A percentile compares a stretch with the other conserved stretches of the same genome.
These are phyloP conservation scores for Tuber indicum DNA, from an alignment of 495 filamentous ascomycete genomes.

Conservation along the genomic window DNA sequence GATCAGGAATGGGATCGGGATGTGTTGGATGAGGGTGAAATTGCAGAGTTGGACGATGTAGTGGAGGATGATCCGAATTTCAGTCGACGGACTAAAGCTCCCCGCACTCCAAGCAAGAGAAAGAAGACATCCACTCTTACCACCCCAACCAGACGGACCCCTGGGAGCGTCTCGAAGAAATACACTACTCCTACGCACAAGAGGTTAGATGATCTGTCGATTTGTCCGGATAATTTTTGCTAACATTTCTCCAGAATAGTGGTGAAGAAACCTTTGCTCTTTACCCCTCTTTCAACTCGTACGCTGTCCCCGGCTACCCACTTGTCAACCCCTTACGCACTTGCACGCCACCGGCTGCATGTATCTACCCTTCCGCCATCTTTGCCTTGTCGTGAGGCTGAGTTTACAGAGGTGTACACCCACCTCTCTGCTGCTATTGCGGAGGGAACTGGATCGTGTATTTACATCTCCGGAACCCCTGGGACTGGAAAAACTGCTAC, in stretches of 20 bases:
- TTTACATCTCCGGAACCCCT: slow-evolving; percentile 98
- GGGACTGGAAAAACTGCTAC: slow-evolving; percentile 99
- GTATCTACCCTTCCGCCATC: slow-evolving; percentile 84
- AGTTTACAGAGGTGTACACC: slow-evolving; percentile 85
- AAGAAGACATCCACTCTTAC: slow-evolving; percentile 43
- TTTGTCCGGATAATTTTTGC: slow-evolving; percentile 14
- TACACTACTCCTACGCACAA: slow-evolving; percentile 68
- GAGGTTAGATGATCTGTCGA: slow-evolving; percentile 44
- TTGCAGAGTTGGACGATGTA: slow-evolving; percentile 17
- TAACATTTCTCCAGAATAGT: slow-evolving; percentile 51
- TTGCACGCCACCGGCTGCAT: slow-evolving; percentile 82
- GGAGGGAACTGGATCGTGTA: slow-evolving; percentile 86
- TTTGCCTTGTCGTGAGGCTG: slow-evolving; percentile 83
- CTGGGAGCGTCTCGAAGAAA: slow-evolving; percentile 46
- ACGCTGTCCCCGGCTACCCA: slow-evolving; percentile 69
- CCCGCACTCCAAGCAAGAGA: slow-evolving; percentile 45
- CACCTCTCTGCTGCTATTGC: slow-evolving; percentile 92
- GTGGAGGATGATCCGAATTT: slow-evolving; percentile 51
- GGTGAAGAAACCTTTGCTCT: slow-evolving; percentile 87
- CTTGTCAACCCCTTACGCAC: slow-evolving; percentile 81
- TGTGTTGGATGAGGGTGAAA: slow-evolving; percentile 19
- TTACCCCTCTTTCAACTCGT: slow-evolving; percentile 86
- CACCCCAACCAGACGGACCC: slow-evolving; percentile 55
- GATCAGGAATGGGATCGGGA: slow-evolving; percentile 35
- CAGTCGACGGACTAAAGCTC: slow-evolving; percentile 51